A percentile compares a stretch with the other conserved stretches of the same genome.
phyloP scores from a whole-genome alignment of 2,329 filamentous ascomycete genomes.

The Trichophaea hybrida region DNA sequence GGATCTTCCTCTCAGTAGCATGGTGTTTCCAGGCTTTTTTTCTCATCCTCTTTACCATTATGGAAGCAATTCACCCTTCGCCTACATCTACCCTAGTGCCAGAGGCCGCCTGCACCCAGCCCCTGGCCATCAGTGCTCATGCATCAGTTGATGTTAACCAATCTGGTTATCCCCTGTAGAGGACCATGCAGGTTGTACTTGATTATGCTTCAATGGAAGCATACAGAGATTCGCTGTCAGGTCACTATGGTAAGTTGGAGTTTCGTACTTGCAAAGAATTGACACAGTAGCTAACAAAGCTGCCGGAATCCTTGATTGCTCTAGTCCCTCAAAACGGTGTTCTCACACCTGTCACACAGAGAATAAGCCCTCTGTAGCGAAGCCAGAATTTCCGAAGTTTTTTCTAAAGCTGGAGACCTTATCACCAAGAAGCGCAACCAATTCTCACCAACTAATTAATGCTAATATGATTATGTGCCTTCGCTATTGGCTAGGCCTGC shows the following conservation, averaged over 20 bases:
- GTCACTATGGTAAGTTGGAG: background rate
- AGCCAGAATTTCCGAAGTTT: background rate
- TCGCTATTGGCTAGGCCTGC: background rate
- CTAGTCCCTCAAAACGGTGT: background rate
- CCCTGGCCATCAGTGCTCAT: too few relatives aligned
- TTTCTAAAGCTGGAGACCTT: conserved; percentile 4
- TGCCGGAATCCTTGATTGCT: background rate
- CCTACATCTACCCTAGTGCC: too few relatives aligned
- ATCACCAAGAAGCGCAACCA: conserved; percentile 2
- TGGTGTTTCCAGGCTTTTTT: background rate
- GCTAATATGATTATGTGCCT: background rate
- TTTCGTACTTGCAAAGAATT: background rate
- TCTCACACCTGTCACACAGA: background rate
- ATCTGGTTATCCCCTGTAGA: too few relatives aligned
- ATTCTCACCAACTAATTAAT: background rate
- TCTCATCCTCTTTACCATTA: background rate
- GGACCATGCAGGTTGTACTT: too few relatives aligned
- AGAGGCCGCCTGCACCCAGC: too few relatives aligned
- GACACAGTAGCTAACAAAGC: background rate
- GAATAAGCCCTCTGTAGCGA: background rate
- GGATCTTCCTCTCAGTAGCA: background rate
- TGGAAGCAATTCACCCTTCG: too few relatives aligned
- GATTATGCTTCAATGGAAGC: too few relatives aligned
- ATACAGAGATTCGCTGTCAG: too few relatives aligned
- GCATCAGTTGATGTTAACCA: too few relatives aligned